These are phyloP conservation scores for Leccinum variicolor DNA, from an alignment of 768 basidiomycete species.

Conservation along the genomic window DNA sequence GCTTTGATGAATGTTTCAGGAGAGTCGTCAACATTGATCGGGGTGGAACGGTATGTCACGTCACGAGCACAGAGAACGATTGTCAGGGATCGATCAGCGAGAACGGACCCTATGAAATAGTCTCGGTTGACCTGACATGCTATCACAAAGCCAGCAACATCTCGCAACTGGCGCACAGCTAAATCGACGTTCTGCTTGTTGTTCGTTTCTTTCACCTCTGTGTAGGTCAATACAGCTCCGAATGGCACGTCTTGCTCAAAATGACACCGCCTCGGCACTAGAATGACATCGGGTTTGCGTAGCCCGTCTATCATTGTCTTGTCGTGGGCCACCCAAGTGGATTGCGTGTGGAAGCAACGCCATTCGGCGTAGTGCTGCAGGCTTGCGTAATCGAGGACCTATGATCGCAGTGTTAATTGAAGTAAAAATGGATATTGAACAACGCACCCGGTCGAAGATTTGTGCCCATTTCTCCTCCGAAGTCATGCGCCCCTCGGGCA, in stretches of 20 bases:
- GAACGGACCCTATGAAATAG: neutral
- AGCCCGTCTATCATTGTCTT: neutral
- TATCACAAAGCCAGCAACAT: neutral
- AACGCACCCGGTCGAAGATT: neutral
- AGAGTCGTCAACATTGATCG: neutral
- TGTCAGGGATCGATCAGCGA: neutral
- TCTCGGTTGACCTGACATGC: neutral
- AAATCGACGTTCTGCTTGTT: neutral
- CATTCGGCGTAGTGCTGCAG: neutral
- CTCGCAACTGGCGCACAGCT: neutral
- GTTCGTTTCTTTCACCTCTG: neutral
- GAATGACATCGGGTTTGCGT: neutral
- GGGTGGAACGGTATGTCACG: neutral
- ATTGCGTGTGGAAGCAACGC: no score
- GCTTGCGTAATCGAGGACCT: neutral
- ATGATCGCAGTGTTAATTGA: no score
- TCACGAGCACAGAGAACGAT: neutral
- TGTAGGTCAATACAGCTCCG: neutral
- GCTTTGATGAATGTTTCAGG: neutral
- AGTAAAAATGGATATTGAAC: neutral
- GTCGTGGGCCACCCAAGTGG: neutral
- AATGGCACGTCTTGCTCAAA: neutral
- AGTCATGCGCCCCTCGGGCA: neutral
- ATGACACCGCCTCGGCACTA: neutral
- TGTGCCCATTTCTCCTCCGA: neutral